Percentiles rank a stretch among this genome's conserved stretches.
Conservation (phyloP, 345 rosid genomes). For the Limnanthes douglasii region DNA sequence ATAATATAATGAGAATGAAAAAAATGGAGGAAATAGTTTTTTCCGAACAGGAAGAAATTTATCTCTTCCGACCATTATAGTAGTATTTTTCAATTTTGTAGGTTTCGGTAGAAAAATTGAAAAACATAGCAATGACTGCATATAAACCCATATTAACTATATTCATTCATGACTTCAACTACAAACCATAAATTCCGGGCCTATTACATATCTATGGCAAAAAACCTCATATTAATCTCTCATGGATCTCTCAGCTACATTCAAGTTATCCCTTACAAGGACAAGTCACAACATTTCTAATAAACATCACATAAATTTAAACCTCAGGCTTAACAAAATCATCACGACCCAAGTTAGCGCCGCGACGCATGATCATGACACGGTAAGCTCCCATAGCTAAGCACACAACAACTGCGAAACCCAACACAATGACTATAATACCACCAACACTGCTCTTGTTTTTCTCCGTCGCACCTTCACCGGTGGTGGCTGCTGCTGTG, state of each 20-base stretch:
- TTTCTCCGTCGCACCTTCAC: conserved; percentile 14
- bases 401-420: conserved; percentile 22
- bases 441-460: conserved; percentile 21
- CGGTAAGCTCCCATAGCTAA: conserved; percentile 20
- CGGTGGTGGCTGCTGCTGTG: conserved; percentile 13
- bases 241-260: conserved; percentile 2
- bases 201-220: too few species aligned
- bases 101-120: too few species aligned
- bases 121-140: neutral
- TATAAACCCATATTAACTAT: neutral
- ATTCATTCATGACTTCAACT: conserved; percentile 1
- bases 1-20: too few species aligned
- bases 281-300: conserved; percentile 6
- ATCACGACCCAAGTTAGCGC: conserved; percentile 6
- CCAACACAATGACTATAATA: conserved; percentile 26
- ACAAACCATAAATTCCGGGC: too few species aligned
- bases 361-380: conserved; percentile 15
- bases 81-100: too few species aligned
- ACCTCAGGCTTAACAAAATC: neutral
- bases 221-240: neutral
- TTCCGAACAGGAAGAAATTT: too few species aligned
- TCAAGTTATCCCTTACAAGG: conserved; percentile 5
- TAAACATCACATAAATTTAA: conserved; percentile 6
- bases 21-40: too few species aligned
- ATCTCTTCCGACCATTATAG: too few species aligned